Percentiles rank a stretch among this genome's conserved stretches.
Conservation (phyloP, 2,329 filamentous ascomycete species). For the Sarocladium brachiariae region DNA sequence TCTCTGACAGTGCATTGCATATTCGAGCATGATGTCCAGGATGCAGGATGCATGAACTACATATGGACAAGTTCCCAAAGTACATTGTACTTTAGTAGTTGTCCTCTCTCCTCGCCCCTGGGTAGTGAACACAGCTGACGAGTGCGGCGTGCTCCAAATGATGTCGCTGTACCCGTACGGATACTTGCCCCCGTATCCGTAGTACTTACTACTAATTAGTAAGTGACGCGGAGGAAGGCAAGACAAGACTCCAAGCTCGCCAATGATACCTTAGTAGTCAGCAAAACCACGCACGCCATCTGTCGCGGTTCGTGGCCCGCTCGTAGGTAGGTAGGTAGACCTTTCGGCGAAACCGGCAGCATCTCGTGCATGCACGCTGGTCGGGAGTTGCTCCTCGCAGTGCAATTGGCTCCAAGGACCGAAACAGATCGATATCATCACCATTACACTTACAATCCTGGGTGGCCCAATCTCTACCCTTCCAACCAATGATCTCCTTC, state of each 20-base stretch:
- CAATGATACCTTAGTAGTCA: too few species aligned
- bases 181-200: too few species aligned
- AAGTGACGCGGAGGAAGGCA: too few species aligned
- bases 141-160: too few species aligned
- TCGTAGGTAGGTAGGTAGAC: neutral
- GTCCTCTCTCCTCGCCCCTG: too few species aligned
- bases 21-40: neutral
- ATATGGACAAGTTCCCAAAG: neutral
- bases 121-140: too few species aligned
- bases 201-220: too few species aligned
- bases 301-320: neutral
- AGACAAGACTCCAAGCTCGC: too few species aligned
- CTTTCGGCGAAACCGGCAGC: conserved; percentile 1
- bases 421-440: too few species aligned
- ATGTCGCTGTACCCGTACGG: too few species aligned
- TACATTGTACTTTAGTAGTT: too few species aligned
- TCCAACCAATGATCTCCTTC: neutral
- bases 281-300: neutral
- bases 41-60: conserved; percentile 2
- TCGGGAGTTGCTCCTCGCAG: too few species aligned
- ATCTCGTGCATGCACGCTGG: conserved; percentile 7
- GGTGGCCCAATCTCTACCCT: neutral
- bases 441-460: neutral
- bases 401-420: neutral
- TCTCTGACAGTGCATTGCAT: conserved; percentile 8